Base-by-base conservation (phyloP, 495 filamentous ascomycete genomes). In the Aspergillus sclerotiicarbonarius region DNA sequence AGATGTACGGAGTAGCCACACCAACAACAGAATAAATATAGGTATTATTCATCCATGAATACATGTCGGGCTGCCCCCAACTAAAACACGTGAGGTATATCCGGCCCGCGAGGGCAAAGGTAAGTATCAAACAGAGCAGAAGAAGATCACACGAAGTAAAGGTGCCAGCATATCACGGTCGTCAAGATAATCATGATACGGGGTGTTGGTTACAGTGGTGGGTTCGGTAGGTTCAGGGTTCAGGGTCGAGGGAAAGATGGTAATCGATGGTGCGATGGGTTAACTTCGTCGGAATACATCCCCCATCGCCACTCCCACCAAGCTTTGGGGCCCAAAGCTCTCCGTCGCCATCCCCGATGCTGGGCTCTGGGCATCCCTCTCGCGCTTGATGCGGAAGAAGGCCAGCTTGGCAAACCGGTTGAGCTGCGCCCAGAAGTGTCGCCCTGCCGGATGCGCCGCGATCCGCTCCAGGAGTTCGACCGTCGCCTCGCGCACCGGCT, bases 361-460 rank as follows among this genome's bases (percentile, higher is more conserved):
- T 6, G 56, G 54, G 49, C 45, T 60, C 47, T 50, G 47, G 19
- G 46, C 71, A 29, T 87, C 80, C 8, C 77, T 79, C 54, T 90
- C 88, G n/a, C 84, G 77, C 62, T 81, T 82, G 51, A 90, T 84
- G 8, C 89, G 77, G 59, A 83, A 79, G 59, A 84, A 90, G 13
- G 86, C 92, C 57, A 95, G 70, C 74, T 93, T 96, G 58, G 92
- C 85, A 62, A 96, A 99, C 56, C 91, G 80, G 54, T 90, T 92
- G 46, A 99, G 71, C 19, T 83, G 83, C 58, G 82, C 83, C 90
- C 93, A 99, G 80, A 94, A 98, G 69, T 96, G 92, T 57, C 90
- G 84, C 1, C 94, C 94, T 29, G 91, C 94, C 68, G 93, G 88
- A 75, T 99, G 93, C 46, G 83, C 82, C 51, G 84, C 81, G 51